Evolutionary conservation across 2,329 filamentous ascomycete genomes (phyloP), one percentile per base, ranked within the genome.

Genomic region (Aspergillus amoenus): DNA sequence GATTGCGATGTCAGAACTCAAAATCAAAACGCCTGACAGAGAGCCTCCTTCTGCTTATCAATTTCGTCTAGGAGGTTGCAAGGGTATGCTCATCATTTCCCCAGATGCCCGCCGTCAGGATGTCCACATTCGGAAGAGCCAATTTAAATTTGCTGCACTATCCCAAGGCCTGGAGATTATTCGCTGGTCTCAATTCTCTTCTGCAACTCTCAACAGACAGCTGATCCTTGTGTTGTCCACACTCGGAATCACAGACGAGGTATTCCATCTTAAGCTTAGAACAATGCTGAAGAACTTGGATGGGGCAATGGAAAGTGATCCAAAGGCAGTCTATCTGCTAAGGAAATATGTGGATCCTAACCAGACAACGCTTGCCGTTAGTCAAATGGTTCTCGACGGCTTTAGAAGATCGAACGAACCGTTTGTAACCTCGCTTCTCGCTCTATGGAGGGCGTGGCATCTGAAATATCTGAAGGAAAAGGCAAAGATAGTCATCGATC

Each of bases 381-480:
- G 90, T 1, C 81, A 85, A 32, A 88, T 97, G 81, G 83, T 97
- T 30, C 75, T 82, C 2, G 86, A 90, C 60, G 91, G 91, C 0
- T 97, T 99, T 75, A 89, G 93, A 81, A 73, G 79, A 2, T 72
- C 76, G 0, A 74, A 79, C 13, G 94, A 99, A 57, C 93, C 93
- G 0, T 97, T 97, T 71, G 81, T 92, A 21, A 82, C 86, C 59
- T 92, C 91, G 0, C 73, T 96, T 8, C 77, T 99, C 11, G 84
- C 86, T 37, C 80, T 97, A 0, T 99, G 94, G 93, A 83, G 89
- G 61, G 85, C 91, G 1, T 97, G 91, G 90, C 91, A 88, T 1
- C 84, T 96, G 64, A 96, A 96, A 68, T 83, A 89, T 12, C 82
- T 99, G 17, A 97, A 96, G 65, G 92, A 97, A 64, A 97, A 97